A percentile compares a stretch with the other conserved stretches of the same genome.
Conservation (phyloP, 345 rosid genomes). For the Eucalyptus dawsonii region DNA sequence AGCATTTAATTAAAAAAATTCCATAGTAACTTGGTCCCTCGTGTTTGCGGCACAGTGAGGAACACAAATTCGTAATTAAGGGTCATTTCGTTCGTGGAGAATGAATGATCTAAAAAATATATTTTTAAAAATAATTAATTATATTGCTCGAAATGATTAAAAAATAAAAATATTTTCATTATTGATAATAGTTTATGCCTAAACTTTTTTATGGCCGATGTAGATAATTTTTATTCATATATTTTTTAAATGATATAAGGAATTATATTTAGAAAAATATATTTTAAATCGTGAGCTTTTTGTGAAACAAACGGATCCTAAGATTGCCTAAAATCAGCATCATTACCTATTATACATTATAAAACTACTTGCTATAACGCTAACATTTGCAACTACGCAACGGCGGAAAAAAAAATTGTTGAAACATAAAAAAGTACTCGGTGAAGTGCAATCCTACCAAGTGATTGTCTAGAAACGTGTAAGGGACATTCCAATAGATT, state of each 20-base stretch:
- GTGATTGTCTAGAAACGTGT: neutral
- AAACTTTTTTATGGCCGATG: fast-evolving
- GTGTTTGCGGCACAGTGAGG: neutral
- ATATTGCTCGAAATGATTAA: too few species aligned
- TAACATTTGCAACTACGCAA: neutral
- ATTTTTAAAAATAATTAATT: too few species aligned
- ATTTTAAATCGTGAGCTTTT: too few species aligned
- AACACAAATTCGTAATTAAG: neutral
- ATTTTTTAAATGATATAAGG: too few species aligned
- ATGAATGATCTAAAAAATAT: too few species aligned
- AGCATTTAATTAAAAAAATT: neutral
- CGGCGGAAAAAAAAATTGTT: neutral
- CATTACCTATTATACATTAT: neutral
- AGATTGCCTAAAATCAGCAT: neutral
- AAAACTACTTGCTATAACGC: neutral
- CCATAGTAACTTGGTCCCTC: neutral
- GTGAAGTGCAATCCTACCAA: neutral
- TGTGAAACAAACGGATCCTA: fast-evolving
- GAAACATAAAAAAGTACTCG: neutral
- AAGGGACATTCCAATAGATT: neutral
- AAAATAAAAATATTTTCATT: too few species aligned
- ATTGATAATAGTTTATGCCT: too few species aligned
- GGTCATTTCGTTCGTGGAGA: too few species aligned
- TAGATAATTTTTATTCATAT: too few species aligned
- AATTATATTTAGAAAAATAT: too few species aligned